Percentiles rank a stretch among this genome's conserved stretches.
Conservation (phyloP, 2,329 filamentous ascomycete genomes). For the Colletotrichum tanaceti region DNA sequence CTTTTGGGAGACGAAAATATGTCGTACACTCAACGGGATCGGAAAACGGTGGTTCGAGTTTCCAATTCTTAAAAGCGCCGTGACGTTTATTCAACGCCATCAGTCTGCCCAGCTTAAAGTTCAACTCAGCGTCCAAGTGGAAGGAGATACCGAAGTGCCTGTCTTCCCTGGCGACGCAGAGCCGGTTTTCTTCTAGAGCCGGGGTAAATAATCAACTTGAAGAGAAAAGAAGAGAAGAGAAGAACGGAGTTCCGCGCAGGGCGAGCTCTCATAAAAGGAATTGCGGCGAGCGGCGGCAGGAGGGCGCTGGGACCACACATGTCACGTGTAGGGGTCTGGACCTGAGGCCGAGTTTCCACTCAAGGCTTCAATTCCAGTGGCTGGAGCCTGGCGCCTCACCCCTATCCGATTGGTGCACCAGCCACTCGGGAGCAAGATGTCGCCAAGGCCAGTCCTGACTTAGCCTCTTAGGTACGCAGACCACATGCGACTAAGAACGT, state of each 20-base stretch:
- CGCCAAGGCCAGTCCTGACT: slow-evolving; percentile 36
- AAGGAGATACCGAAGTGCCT: slow-evolving; percentile 45
- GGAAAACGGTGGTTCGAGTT: slow-evolving; percentile 66
- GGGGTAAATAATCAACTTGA: slow-evolving; percentile 65
- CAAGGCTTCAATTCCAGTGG: slow-evolving; percentile 1
- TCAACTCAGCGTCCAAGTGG: slow-evolving; percentile 64
- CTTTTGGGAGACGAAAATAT: slow-evolving; percentile 47
- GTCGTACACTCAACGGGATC: slow-evolving; percentile 74
- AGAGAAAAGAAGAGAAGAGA: slow-evolving; percentile 51
- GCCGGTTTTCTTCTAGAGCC: slow-evolving; percentile 66
- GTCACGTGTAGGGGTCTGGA: slow-evolving; percentile 24
- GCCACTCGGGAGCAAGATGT: slow-evolving; percentile 36
- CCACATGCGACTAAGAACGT: slow-evolving; percentile 28
- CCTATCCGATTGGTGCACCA: slow-evolving; percentile 30
- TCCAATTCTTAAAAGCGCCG: slow-evolving; percentile 74
- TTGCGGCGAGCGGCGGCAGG: neutral
- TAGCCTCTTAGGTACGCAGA: no score
- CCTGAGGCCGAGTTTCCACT: neutral
- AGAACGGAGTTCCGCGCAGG: slow-evolving; percentile 38
- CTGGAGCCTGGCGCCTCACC: slow-evolving; percentile 4
- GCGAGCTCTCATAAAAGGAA: slow-evolving; percentile 30
- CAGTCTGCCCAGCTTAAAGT: slow-evolving; percentile 66
- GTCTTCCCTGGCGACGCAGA: slow-evolving; percentile 54
- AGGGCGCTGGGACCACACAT: slow-evolving; percentile 6
- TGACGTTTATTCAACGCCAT: slow-evolving; percentile 50